Evolutionary conservation across 2,329 filamentous ascomycete species (phyloP).

Genomic region (Xylariaceae sp.): DNA sequence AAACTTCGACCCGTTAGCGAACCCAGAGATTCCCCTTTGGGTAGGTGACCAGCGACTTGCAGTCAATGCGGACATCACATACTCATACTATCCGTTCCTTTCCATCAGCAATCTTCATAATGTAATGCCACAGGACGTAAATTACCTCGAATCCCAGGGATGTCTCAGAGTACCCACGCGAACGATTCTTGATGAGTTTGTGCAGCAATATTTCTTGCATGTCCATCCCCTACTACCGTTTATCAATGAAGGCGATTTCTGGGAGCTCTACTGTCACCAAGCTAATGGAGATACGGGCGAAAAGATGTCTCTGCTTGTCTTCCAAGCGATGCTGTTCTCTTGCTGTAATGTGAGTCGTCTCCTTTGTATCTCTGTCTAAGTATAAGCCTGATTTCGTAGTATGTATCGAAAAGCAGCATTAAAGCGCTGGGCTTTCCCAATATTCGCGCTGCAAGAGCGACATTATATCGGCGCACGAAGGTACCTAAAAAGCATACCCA

Average conservation of each 20-base stretch:
- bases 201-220: conserved; percentile 56
- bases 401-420: conserved; percentile 49
- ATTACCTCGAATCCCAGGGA: conserved; percentile 54
- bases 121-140: conserved; percentile 54
- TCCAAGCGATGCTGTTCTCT: conserved; percentile 55
- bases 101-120: conserved; percentile 48
- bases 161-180: conserved; percentile 53
- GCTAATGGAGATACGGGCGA: conserved; percentile 32
- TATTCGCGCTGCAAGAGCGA: conserved; percentile 52
- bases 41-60: conserved; percentile 38
- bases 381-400: conserved; percentile 34
- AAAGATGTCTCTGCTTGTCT: conserved; percentile 52
- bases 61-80: conserved; percentile 46
- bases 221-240: conserved; percentile 54
- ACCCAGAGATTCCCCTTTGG: conserved; percentile 36
- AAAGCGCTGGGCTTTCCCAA: conserved; percentile 51
- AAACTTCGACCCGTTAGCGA: conserved; percentile 30
- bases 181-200: conserved; percentile 53
- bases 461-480: conserved; percentile 53
- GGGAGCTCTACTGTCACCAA: conserved; percentile 50
- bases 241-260: conserved; percentile 55
- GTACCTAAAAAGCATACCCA: conserved; percentile 32
- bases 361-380: background rate
- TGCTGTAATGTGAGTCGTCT: conserved; percentile 46
- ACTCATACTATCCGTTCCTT: conserved; percentile 53